phyloP scores from a whole-genome alignment of 179 eudicot species.

The Nepenthes alata region DNA sequence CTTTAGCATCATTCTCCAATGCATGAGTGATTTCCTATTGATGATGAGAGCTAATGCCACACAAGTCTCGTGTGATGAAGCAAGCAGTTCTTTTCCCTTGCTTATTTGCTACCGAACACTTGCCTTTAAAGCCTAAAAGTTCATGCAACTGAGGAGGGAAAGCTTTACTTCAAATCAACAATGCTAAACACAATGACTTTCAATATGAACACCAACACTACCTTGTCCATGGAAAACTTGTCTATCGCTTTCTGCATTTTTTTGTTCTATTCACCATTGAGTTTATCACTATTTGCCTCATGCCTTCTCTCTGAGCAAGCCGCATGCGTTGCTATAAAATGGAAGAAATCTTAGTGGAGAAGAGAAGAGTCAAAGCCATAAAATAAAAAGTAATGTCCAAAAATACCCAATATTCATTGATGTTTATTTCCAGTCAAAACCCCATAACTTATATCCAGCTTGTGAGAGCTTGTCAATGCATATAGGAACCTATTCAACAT shows the following conservation, averaged over 20 bases:
- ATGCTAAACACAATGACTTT: too few relatives aligned
- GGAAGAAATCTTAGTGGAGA: not conserved
- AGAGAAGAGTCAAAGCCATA: too few relatives aligned
- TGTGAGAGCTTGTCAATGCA: slow-evolving; percentile 59
- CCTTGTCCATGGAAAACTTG: slow-evolving; percentile 28
- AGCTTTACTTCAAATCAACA: too few relatives aligned
- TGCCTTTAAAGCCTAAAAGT: slow-evolving; percentile 31
- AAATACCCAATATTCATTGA: slow-evolving; percentile 57
- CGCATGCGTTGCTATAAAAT: slow-evolving; percentile 43
- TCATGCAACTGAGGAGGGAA: not conserved
- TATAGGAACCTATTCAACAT: slow-evolving; percentile 39
- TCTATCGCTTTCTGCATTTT: slow-evolving; percentile 29
- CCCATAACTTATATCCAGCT: slow-evolving; percentile 65
- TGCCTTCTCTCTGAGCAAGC: slow-evolving; percentile 59
- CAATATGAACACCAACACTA: slow-evolving; percentile 5
- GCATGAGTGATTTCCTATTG: slow-evolving; percentile 71
- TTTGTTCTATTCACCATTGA: slow-evolving; percentile 22
- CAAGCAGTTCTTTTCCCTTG: slow-evolving; percentile 38
- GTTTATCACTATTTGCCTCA: slow-evolving; percentile 41
- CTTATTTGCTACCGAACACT: slow-evolving; percentile 37
- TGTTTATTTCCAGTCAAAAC: slow-evolving; percentile 64
- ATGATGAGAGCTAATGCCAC: slow-evolving; percentile 58
- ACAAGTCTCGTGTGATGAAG: slow-evolving; percentile 19
- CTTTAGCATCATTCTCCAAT: slow-evolving; percentile 44
- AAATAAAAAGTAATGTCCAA: too few relatives aligned